Conservation (phyloP, 2,329 filamentous ascomycete species). For the Pseudogymnoascus destructans region DNA sequence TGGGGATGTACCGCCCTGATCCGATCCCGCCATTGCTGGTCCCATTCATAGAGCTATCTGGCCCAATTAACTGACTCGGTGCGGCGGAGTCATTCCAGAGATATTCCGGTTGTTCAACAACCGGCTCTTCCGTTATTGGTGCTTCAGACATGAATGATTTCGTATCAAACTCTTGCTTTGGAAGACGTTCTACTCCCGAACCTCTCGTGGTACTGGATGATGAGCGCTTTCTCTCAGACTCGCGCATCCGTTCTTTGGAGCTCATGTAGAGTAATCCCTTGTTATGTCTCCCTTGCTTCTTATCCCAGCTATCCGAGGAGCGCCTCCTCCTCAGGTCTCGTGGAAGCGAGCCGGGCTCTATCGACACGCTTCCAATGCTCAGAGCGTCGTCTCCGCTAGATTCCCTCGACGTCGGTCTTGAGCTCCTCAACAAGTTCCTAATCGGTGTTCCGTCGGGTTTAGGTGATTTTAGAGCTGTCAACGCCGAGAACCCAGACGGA, state of each 20-base stretch:
- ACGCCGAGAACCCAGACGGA: slow-evolving; percentile 59
- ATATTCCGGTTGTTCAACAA: slow-evolving; percentile 12
- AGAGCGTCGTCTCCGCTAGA: slow-evolving; percentile 43
- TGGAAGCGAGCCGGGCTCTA: slow-evolving; percentile 40
- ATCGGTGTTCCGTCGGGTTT: slow-evolving; percentile 37
- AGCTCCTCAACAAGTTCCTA: slow-evolving; percentile 42
- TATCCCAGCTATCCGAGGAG: slow-evolving; percentile 51
- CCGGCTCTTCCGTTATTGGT: slow-evolving; percentile 38
- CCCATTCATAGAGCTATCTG: slow-evolving; percentile 12
- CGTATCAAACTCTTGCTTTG: slow-evolving; percentile 20
- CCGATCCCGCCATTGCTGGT: slow-evolving; percentile 22
- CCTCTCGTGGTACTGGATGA: slow-evolving; percentile 32
- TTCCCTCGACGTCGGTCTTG: slow-evolving; percentile 45
- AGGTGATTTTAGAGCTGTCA: slow-evolving; percentile 47
- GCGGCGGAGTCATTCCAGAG: slow-evolving; percentile 13
- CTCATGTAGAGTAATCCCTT: slow-evolving; percentile 60
- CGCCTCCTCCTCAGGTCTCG: slow-evolving; percentile 39
- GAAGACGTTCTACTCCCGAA: slow-evolving; percentile 19
- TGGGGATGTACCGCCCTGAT: slow-evolving; percentile 41
- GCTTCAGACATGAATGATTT: slow-evolving; percentile 26
- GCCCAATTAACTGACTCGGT: slow-evolving; percentile 9
- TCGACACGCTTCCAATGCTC: slow-evolving; percentile 51
- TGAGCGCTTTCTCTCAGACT: slow-evolving; percentile 46
- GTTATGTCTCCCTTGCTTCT: slow-evolving; percentile 38
- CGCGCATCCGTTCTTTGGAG: slow-evolving; percentile 53